Base-by-base conservation (phyloP, 2,329 filamentous ascomycete genomes). In the Elsinoe necatrix region DNA sequence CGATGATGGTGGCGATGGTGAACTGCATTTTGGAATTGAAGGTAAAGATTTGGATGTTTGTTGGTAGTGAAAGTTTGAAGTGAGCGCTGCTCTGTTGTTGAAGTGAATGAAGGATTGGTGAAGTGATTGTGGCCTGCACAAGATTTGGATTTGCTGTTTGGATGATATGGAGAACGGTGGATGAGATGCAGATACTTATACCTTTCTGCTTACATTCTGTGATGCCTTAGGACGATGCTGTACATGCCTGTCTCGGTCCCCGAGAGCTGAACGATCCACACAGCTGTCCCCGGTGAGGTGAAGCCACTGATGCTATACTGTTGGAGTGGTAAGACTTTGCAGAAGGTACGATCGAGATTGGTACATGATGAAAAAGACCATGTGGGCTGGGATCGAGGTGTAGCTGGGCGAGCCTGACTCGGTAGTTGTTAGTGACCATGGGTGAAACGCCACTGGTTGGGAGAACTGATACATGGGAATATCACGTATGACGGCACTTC, bases 11-110 rank as follows among this genome's bases (percentile, higher is more conserved):
- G 23, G 29, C 16, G 45, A 50, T 31, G 29, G 45, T 50, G 45
- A 35, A 31, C 45, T 50, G 25, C 45, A 50, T 50, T 34, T 50
- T 50, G 14, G 41, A 45, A 45, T n/a, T 45, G 41, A 45, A 45
- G 41, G 20, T 25, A 45, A 45, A 45, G 41, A 45, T 45, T n/a
- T 45, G 41, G 20, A 25, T 20, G 12, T 21, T 25, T 11, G 16
- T 45, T 45, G 41, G 20, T 45, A 45, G 41, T 45, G 41, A 45
- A 45, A 45, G 41, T 45, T 45, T 12, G 21, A 23, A 18, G 41
- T n/a, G 41, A n/a, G 41, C 41, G 41, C 41, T 45, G 41, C 41
- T n/a, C 41, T 45, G 18, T 21, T 14, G 41, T 21, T 14, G 41
- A 45, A 23, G 41, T 23, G 21, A 45, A 45, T 45, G 41, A 45